These are phyloP conservation scores for Candida patagonica DNA, from an alignment of 805 yeast species.

Conservation along the genomic window DNA sequence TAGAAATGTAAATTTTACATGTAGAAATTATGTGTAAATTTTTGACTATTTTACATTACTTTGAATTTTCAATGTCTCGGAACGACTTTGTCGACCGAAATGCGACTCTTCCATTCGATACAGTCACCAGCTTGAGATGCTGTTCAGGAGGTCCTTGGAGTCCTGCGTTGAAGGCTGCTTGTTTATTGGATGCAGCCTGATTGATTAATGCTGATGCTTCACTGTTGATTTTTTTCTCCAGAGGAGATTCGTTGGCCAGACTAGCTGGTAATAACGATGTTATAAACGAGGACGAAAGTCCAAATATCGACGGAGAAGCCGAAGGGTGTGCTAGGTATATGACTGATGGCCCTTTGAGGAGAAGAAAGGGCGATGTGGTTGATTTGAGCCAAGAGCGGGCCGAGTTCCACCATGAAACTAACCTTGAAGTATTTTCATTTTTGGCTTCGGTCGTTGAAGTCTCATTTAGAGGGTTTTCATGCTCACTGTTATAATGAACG, in stretches of 20 bases:
- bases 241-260: slow-evolving; percentile 1
- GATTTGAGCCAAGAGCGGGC: neutral
- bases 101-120: slow-evolving; percentile 22
- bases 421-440: neutral
- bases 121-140: slow-evolving; percentile 24
- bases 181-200: neutral
- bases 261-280: too few species aligned
- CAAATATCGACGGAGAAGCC: neutral
- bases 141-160: slow-evolving; percentile 15
- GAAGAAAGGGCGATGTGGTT: slow-evolving; percentile 9
- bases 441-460: neutral
- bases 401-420: neutral
- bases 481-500: neutral
- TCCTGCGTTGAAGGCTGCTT: slow-evolving; percentile 6
- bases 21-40: too few species aligned
- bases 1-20: too few species aligned
- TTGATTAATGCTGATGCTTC: slow-evolving; percentile 4
- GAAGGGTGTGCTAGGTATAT: slow-evolving; percentile 10
- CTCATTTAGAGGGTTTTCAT: neutral
- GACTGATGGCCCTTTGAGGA: slow-evolving; percentile 15
- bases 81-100: slow-evolving; percentile 21
- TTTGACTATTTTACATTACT: too few species aligned
- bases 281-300: neutral
- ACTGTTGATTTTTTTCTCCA: neutral
- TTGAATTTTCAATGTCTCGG: too few species aligned